These are phyloP conservation scores for Agaricales sp. DNA, from an alignment of 1,284 basidiomycete species.

Conservation along the genomic window DNA sequence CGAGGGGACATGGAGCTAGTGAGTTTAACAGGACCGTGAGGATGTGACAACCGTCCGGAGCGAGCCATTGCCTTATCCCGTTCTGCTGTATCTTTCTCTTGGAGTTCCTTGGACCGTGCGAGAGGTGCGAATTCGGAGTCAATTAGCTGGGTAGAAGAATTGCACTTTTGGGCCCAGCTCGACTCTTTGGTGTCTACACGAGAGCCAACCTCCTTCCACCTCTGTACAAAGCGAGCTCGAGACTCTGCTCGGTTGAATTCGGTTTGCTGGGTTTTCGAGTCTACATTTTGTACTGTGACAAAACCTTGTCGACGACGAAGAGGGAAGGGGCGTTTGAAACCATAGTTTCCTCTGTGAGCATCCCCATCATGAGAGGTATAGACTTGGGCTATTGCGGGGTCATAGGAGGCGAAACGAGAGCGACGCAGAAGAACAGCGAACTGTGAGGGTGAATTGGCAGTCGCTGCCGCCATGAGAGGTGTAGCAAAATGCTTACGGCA, in stretches of 20 bases:
- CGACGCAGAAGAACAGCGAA: constrained; percentile 64
- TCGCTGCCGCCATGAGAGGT: background rate
- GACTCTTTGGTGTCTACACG: constrained; percentile 10
- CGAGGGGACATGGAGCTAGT: constrained; percentile 32
- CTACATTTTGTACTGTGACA: constrained; percentile 50
- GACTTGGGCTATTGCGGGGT: constrained; percentile 62
- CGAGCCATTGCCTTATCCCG: constrained; percentile 2
- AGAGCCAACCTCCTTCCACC: constrained; percentile 54
- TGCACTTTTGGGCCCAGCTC: constrained; percentile 19
- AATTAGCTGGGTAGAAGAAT: constrained; percentile 22
- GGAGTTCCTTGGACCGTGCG: constrained; percentile 6
- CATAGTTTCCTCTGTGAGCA: constrained; percentile 67
- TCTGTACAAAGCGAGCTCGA: constrained; percentile 52
- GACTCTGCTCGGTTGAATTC: constrained; percentile 61
- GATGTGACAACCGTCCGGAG: constrained; percentile 9
- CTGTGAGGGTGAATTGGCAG: constrained; percentile 35
- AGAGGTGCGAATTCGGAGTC: constrained; percentile 37
- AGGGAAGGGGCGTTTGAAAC: constrained; percentile 66
- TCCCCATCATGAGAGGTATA: constrained; percentile 60
- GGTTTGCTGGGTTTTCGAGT: constrained; percentile 62
- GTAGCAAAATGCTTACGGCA: background rate
- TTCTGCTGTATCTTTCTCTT: constrained; percentile 6
- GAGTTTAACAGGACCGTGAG: constrained; percentile 10
- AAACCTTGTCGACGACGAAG: constrained; percentile 50
- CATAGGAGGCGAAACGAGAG: constrained; percentile 69